These are phyloP conservation scores for Nasturtium officinale DNA, from an alignment of 345 rosid species.

Conservation along the genomic window DNA sequence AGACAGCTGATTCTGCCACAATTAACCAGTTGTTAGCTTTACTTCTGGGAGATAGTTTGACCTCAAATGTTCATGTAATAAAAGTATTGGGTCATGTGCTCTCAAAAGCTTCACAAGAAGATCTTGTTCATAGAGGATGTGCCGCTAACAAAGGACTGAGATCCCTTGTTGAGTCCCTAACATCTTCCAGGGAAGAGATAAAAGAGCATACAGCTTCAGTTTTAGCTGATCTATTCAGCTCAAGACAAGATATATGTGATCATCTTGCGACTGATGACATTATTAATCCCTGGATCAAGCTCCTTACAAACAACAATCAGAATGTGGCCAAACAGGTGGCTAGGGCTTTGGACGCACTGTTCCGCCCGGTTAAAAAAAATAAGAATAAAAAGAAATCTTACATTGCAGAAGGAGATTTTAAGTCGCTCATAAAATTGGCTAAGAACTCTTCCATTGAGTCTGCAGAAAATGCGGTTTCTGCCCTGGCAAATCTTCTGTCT, in stretches of 20 bases:
- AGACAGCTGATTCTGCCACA: conserved; percentile 77
- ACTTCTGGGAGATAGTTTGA: conserved; percentile 65
- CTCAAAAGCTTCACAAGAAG: conserved; percentile 61
- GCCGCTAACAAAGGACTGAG: conserved; percentile 80
- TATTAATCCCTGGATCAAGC: conserved; percentile 69
- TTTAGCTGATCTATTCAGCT: conserved; percentile 78
- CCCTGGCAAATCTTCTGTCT: conserved; percentile 80
- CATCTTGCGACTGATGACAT: conserved; percentile 48
- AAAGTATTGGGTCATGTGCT: conserved; percentile 82
- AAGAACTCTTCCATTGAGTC: conserved; percentile 68
- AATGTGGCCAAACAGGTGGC: conserved; percentile 69
- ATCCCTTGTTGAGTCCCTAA: conserved; percentile 69
- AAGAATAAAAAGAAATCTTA: conserved; percentile 38
- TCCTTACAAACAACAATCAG: conserved; percentile 69
- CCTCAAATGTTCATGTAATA: conserved; percentile 64
- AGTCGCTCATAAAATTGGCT: conserved; percentile 70
- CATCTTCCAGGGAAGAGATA: conserved; percentile 72
- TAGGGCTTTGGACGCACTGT: conserved; percentile 77
- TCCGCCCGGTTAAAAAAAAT: conserved; percentile 63
- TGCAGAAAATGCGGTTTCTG: conserved; percentile 82
- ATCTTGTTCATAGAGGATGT: conserved; percentile 65
- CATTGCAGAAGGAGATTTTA: conserved; percentile 60
- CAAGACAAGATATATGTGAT: conserved; percentile 77
- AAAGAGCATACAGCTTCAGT: conserved; percentile 81
- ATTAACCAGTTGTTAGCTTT: conserved; percentile 75